Evolutionary conservation across 176 grass and related monocot species (phyloP).

Genomic region (Zea luxurians): DNA sequence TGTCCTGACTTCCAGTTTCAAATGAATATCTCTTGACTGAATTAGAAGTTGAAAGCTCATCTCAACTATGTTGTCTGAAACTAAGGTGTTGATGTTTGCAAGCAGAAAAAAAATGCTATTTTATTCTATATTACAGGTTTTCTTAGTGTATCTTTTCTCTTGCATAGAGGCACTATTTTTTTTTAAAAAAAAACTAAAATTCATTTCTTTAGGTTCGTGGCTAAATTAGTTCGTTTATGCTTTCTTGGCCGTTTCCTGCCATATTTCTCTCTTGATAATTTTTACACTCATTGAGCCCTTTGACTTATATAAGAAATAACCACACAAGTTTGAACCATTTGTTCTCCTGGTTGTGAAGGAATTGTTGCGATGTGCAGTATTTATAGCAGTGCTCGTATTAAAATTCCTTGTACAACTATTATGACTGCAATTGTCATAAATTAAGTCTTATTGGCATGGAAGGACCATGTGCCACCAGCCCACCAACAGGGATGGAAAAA

Average conservation of each 20-base stretch:
- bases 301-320: neutral
- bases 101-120: neutral
- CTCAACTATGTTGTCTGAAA: neutral
- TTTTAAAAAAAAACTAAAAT: neutral
- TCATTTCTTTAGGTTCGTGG: neutral
- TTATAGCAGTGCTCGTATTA: neutral
- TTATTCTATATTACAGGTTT: neutral
- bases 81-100: neutral
- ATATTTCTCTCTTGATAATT: neutral
- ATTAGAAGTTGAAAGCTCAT: neutral
- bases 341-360: neutral
- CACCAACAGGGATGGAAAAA: neutral
- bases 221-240: neutral
- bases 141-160: constrained; percentile 1
- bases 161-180: neutral
- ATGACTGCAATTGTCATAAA: neutral
- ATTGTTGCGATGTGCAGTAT: neutral
- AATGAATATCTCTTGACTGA: neutral
- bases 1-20: too few relatives aligned
- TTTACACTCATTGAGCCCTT: neutral
- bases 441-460: constrained; percentile 2
- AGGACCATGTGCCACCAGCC: neutral
- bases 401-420: neutral
- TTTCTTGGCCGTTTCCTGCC: neutral
- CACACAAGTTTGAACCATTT: neutral